A percentile compares a stretch with the other conserved stretches of the same genome.
Conservation (phyloP, 1,139 yeast genomes). For the Geotrichum histeridarum region DNA sequence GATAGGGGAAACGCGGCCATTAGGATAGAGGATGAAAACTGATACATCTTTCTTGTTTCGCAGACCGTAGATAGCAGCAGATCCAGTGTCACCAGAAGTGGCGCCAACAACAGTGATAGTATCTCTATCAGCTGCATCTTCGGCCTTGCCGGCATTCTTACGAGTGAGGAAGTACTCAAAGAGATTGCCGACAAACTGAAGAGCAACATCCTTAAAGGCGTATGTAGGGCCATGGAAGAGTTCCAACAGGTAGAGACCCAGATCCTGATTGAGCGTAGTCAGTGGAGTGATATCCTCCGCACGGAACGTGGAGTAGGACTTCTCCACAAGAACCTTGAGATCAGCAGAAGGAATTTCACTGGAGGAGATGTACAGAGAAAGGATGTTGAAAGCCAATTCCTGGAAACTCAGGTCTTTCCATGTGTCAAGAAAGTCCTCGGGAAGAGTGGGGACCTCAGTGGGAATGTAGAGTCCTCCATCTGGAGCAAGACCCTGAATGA, state of each 20-base stretch:
- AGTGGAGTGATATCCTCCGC: conserved; percentile 82
- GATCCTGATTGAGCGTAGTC: conserved; percentile 50
- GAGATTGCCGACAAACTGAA: conserved; percentile 94
- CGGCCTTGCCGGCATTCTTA: conserved; percentile 60
- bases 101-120: conserved; percentile 96
- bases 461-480: conserved; percentile 97
- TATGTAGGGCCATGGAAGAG: conserved; percentile 98
- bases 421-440: conserved; percentile 51
- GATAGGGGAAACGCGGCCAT: conserved; percentile 94
- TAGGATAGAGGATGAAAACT: conserved; percentile 91
- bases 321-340: conserved; percentile 54
- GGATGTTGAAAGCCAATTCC: conserved; percentile 79
- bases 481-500: conserved; percentile 87
- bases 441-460: conserved; percentile 66
- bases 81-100: conserved; percentile 97
- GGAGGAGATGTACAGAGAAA: conserved; percentile 68
- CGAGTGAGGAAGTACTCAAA: conserved; percentile 86
- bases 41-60: conserved; percentile 95
- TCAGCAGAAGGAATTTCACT: conserved; percentile 70
- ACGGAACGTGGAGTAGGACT: conserved; percentile 87
- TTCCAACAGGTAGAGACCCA: conserved; percentile 72
- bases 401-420: conserved; percentile 78
- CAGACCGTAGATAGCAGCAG: conserved; percentile 96
- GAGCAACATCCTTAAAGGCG: conserved; percentile 97
- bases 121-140: conserved; percentile 55